Base-by-base conservation (phyloP, 306 rosid species). In the Astragalus glycyphyllos region DNA sequence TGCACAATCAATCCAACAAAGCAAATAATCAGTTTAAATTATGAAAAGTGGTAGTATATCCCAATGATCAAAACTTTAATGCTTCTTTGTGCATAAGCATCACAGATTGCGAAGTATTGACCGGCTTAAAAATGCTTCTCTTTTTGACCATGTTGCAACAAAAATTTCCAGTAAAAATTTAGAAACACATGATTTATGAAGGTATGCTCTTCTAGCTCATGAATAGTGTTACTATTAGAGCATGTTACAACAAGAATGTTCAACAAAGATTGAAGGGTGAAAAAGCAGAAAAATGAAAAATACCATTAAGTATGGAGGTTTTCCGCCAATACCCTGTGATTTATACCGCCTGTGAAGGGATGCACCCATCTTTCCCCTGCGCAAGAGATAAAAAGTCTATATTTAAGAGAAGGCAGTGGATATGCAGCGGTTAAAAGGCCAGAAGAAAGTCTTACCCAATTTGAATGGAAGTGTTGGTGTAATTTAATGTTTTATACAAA, bases 311-410 rank as follows among this genome's bases (percentile, higher is more conserved):
- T 83, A 88, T 15, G 90, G 94, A 58, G 88, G 88, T 45, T 61
- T 67, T 49, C 85, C 85, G 8, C 93, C 93, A 13, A 88, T 78
- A 7, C 84, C 88, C 66, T 11, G 46, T 67, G 77, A 77, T 77
- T 62, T 88, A 0, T 16, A 69, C 13, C 65, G 13, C 42, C 87
- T 64, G 41, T 88, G 82, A 66, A 79, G 84, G 4, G 94, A 88
- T 40, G 88, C 84, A 8, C 94, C 93, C 76, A 88, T 71, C 76
- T 77, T 88, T 75, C 93, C 90, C 93, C 93, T 88, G 68, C 4
- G 54, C 8, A 65, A 41, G 45, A 32, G 15, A 66, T 48, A 48
- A 32, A 17, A 46, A 31, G 14, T 31, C 31, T 31, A 56, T n/a
- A 65, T 55, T 65, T 58, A 74, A 55, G 65, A 64, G 57, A 50